These are phyloP conservation scores for Fraxinus americana DNA, from an alignment of 257 asterid species.

Conservation along the genomic window DNA sequence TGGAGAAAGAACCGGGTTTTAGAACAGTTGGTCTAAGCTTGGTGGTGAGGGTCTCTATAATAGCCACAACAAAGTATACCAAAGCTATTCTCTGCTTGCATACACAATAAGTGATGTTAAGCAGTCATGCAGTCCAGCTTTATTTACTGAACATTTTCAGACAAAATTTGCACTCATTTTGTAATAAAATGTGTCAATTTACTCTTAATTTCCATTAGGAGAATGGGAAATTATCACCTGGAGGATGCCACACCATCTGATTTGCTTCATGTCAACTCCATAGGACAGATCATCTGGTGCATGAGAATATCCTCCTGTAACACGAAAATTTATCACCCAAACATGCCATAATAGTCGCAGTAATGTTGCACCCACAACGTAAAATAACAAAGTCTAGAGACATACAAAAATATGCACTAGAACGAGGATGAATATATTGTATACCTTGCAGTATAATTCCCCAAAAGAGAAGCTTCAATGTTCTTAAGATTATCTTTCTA, in stretches of 20 bases:
- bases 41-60: conserved; percentile 68
- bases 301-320: conserved; percentile 89
- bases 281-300: conserved; percentile 65
- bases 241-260: conserved; percentile 88
- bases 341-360: neutral
- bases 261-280: conserved; percentile 76
- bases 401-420: too few species aligned
- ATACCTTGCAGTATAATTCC: conserved; percentile 85
- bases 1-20: conserved; percentile 52
- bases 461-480: conserved; percentile 85
- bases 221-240: conserved; percentile 48
- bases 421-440: neutral
- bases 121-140: too few species aligned
- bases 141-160: too few species aligned
- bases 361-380: too few species aligned
- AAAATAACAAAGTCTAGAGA: too few species aligned
- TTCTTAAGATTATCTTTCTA: conserved; percentile 62
- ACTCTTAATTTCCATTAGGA: neutral
- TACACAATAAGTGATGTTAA: conserved; percentile 7
- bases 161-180: neutral
- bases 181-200: neutral
- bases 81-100: conserved; percentile 79
- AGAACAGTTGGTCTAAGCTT: conserved; percentile 64
- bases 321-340: neutral
- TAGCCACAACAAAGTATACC: conserved; percentile 78